phyloP scores from a whole-genome alignment of 108 stramenopile genomes.

The Skeletonema costatum region DNA sequence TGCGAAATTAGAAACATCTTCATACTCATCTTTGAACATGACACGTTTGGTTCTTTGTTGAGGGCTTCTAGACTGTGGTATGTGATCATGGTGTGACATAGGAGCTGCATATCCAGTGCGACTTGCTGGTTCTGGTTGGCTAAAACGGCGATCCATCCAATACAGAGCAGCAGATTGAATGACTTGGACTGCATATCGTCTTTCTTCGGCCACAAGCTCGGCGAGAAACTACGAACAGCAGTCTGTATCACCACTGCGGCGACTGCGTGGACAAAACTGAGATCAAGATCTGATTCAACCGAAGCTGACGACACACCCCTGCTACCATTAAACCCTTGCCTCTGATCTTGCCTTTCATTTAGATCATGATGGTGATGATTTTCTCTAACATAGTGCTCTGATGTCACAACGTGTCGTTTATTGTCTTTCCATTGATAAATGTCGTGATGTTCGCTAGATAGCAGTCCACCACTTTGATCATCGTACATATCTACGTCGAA shows the following conservation, averaged over 20 bases:
- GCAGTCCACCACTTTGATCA: slow-evolving; percentile 23
- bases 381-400: slow-evolving; percentile 29
- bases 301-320: slow-evolving; percentile 23
- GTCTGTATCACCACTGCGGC: slow-evolving; percentile 86
- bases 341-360: slow-evolving; percentile 3
- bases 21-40: slow-evolving; percentile 38
- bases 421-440: slow-evolving; percentile 23
- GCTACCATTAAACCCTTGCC: background rate
- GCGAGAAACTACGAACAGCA: slow-evolving; percentile 65
- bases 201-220: slow-evolving; percentile 43
- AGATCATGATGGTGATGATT: slow-evolving; percentile 24
- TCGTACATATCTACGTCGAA: slow-evolving; percentile 27
- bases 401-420: slow-evolving; percentile 13
- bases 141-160: slow-evolving; percentile 2
- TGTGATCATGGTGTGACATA: background rate
- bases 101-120: background rate
- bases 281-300: slow-evolving; percentile 33
- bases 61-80: background rate
- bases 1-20: slow-evolving; percentile 16
- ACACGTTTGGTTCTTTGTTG: slow-evolving; percentile 22
- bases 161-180: slow-evolving; percentile 35
- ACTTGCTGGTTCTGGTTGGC: background rate
- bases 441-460: slow-evolving; percentile 32
- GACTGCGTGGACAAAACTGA: slow-evolving; percentile 70
- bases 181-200: slow-evolving; percentile 39